These are phyloP conservation scores for Ilyonectria destructans DNA, from an alignment of 2,329 filamentous ascomycete species.

Conservation along the genomic window DNA sequence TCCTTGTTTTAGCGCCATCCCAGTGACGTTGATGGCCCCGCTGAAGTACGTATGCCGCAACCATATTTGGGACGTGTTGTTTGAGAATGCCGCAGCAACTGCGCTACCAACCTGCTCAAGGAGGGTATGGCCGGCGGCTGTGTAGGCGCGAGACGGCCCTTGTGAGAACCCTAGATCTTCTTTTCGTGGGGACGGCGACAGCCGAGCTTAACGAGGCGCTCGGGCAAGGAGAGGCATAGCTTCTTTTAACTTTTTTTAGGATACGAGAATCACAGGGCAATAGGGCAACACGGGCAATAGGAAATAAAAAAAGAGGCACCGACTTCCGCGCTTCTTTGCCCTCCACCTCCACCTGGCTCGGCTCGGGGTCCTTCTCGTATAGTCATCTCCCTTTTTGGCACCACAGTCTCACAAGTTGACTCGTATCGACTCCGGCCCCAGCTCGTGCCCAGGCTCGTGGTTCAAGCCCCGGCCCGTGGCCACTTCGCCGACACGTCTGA, in stretches of 20 bases:
- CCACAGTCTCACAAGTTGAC: conserved; percentile 33
- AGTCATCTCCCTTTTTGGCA: conserved; percentile 34
- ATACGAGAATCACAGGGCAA: conserved; percentile 5
- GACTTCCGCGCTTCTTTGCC: conserved; percentile 23
- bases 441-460: conserved; percentile 24
- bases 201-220: conserved; percentile 2
- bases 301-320: neutral
- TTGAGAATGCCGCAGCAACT: neutral
- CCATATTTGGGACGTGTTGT: conserved; percentile 12
- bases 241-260: conserved; percentile 6
- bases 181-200: conserved; percentile 8
- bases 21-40: conserved; percentile 41
- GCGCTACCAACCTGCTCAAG: neutral
- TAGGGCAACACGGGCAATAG: neutral
- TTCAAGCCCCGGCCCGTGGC: conserved; percentile 26
- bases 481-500: conserved; percentile 16
- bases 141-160: neutral
- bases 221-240: neutral
- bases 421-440: conserved; percentile 44
- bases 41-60: conserved; percentile 35
- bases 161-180: conserved; percentile 6
- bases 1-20: conserved; percentile 36
- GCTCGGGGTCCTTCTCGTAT: conserved; percentile 36
- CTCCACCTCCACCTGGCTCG: conserved; percentile 18
- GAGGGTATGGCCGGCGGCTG: neutral